Percentiles rank a stretch among this genome's conserved stretches.
phyloP scores from a whole-genome alignment of 2,329 filamentous ascomycete genomes.

The Aspergillus udagawae region DNA sequence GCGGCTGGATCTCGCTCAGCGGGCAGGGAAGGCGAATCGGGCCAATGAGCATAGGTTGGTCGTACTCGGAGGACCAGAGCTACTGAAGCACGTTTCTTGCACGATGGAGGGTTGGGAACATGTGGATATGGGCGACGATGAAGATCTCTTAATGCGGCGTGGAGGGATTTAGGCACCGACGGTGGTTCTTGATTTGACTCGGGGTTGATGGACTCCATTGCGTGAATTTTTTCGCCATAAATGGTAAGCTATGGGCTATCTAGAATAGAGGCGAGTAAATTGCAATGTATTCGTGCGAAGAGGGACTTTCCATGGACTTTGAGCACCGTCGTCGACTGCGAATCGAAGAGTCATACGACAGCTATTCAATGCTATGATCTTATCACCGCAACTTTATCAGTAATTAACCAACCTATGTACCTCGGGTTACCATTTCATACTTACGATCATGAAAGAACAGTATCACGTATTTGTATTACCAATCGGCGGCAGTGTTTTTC shows the following conservation, averaged over 20 bases:
- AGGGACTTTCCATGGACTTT: background rate
- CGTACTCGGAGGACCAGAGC: conserved; percentile 62
- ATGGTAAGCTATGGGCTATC: background rate
- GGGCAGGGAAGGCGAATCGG: conserved; percentile 26
- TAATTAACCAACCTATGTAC: background rate
- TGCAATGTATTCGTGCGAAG: background rate
- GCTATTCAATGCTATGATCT: no score
- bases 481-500: background rate
- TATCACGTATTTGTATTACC: background rate
- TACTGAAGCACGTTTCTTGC: conserved; percentile 61
- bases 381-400: background rate
- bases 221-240: background rate
- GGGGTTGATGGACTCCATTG: background rate
- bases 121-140: conserved; percentile 38
- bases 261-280: background rate
- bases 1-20: conserved; percentile 18
- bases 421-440: background rate
- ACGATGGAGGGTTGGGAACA: conserved; percentile 43
- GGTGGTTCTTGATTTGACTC: conserved; percentile 5
- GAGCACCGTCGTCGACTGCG: background rate
- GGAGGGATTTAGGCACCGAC: conserved; percentile 25
- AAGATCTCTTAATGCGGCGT: conserved; percentile 29
- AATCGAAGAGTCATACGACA: background rate
- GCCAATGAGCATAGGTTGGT: conserved; percentile 54
- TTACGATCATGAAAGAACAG: background rate